Percentiles rank a stretch among this genome's conserved stretches.
phyloP scores from a whole-genome alignment of 2,329 filamentous ascomycete species.

The Fusarium incarnatum region DNA sequence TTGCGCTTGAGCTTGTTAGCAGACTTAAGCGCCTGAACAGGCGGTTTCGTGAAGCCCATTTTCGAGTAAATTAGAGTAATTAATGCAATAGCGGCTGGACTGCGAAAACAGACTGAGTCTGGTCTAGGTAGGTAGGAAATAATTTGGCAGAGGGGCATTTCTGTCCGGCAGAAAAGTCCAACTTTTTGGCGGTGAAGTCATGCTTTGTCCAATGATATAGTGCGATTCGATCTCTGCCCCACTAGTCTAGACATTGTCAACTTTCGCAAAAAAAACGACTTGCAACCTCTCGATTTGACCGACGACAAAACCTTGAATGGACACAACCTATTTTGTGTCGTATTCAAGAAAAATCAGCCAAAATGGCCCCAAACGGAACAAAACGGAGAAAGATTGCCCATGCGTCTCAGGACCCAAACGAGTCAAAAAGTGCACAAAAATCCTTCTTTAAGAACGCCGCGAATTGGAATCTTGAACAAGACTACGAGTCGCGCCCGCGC shows the following conservation, averaged over 20 bases:
- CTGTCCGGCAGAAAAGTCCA: constrained; percentile 41
- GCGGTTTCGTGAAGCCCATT: constrained; percentile 53
- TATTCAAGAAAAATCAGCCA: constrained; percentile 18
- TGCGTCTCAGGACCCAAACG: constrained; percentile 51
- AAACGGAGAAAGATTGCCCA: constrained; percentile 71
- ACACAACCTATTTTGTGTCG: constrained; percentile 16
- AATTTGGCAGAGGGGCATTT: constrained; percentile 37
- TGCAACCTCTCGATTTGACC: background rate
- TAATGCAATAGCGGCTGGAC: background rate
- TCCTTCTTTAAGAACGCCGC: constrained; percentile 80
- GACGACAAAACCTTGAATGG: constrained; percentile 36
- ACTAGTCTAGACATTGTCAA: constrained; percentile 4
- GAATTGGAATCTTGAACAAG: constrained; percentile 91
- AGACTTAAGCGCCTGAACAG: constrained; percentile 58
- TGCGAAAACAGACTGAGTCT: constrained; percentile 11
- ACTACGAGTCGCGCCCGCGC: constrained; percentile 84
- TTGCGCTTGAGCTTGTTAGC: constrained; percentile 85
- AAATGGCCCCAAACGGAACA: constrained; percentile 62
- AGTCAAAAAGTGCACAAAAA: constrained; percentile 61
- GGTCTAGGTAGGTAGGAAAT: constrained; percentile 7
- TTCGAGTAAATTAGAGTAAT: constrained; percentile 6
- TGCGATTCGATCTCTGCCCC: background rate
- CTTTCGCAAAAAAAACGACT: constrained; percentile 35
- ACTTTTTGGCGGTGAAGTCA: constrained; percentile 54
- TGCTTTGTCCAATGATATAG: background rate